Evolutionary conservation across 768 basidiomycete genomes (phyloP).

Genomic region (Auricularia sp.): DNA sequence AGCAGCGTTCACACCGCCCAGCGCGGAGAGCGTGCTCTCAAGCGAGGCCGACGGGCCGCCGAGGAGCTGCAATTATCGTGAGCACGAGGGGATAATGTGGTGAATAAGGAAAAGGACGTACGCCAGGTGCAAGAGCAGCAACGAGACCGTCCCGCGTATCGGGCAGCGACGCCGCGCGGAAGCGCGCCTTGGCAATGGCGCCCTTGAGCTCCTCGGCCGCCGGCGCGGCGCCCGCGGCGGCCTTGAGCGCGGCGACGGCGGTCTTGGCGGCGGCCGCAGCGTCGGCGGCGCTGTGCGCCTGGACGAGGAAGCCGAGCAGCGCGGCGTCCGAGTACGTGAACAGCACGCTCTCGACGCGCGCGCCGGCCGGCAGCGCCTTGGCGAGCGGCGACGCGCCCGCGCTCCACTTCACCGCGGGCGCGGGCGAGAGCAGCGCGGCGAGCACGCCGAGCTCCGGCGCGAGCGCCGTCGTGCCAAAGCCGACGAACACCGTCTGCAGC

Average conservation of each 20-base stretch:
- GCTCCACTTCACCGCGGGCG: slow-evolving; percentile 80
- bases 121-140: slow-evolving; percentile 52
- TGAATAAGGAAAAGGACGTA: slow-evolving; percentile 21
- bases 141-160: slow-evolving; percentile 66
- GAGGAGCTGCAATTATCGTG: slow-evolving; percentile 40
- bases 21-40: slow-evolving; percentile 49
- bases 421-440: slow-evolving; percentile 67
- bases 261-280: slow-evolving; percentile 60
- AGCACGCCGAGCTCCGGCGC: slow-evolving; percentile 72
- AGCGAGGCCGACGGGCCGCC: slow-evolving; percentile 45
- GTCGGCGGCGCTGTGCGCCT: slow-evolving; percentile 50
- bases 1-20: slow-evolving; percentile 59
- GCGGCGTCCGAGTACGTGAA: slow-evolving; percentile 88
- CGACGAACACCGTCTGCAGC: slow-evolving; percentile 73
- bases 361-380: slow-evolving; percentile 42
- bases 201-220: slow-evolving; percentile 58
- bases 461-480: slow-evolving; percentile 64
- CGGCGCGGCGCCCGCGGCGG: slow-evolving; percentile 26
- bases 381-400: slow-evolving; percentile 61
- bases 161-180: slow-evolving; percentile 55
- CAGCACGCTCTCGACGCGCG: slow-evolving; percentile 63
- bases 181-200: slow-evolving; percentile 84
- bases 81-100: slow-evolving; percentile 2
- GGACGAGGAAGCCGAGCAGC: slow-evolving; percentile 73
- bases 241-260: slow-evolving; percentile 58